Evolutionary conservation across 257 asterid species (phyloP), one percentile per base, ranked within the genome.

Genomic region (Parsonsia alboflavescens): DNA sequence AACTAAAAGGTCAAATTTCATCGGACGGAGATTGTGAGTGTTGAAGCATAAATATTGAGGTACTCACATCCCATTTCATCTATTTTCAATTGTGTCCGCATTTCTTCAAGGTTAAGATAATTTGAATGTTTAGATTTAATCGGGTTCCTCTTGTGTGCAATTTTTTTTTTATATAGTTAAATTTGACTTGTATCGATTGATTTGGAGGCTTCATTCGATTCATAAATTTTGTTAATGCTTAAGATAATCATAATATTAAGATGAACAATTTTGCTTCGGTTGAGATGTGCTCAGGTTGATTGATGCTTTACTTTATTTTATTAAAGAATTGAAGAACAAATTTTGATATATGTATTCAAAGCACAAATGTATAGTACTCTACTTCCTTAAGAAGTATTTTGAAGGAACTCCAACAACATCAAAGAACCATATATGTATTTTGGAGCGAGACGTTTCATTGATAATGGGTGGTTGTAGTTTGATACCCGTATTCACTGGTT

Each of bases 11-110:
- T 64, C 46, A 10, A 50, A 22, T 62, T 39, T 49, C 52, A 66
- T 69, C 52, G 21, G 62, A 39, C 72, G 68, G 74, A 53, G 64
- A 24, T 69, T 46, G 61, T 36, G 22, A 66, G 19, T 12, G 24
- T 53, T 33, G 46, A 42, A 62, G 70, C 67, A 39, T 69, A 74
- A 85, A 85, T 83, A 78, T 77, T 75, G 80, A 84, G 88, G 89
- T 88, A 77, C 53, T 28, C 3, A 4, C 11, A 39, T 10, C 39
- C 17, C 56, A 45, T 59, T 70, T 54, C 36, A 46, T 22, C 24
- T 28, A 36, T 53, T 58, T 67, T 50, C 21, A 49, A 10, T 42
- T 7, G 52, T 36, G 46, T 11, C 46, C 68, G 69, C 0, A 59
- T 26, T 24, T 63, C 65, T 75, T 58, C 7, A 30, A 11, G 24